Evolutionary conservation across 2,329 filamentous ascomycete genomes (phyloP), one percentile per base, ranked within the genome.

Genomic region (Ambrosiella xylebori): DNA sequence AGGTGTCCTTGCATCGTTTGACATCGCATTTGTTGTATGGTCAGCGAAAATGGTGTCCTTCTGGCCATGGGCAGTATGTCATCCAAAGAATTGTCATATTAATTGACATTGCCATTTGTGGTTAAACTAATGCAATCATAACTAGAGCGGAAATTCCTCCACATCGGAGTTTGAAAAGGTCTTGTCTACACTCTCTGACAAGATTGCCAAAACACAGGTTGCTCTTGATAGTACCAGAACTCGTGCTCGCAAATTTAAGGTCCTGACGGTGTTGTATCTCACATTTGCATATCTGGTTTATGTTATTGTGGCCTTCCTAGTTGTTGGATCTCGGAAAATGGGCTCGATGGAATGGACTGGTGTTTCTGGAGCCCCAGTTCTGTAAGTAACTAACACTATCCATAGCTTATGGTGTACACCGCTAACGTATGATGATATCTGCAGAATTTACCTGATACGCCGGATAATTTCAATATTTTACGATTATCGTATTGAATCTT

Each of bases 111-210:
- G 27, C 3, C 27, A 27, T 27, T 27, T 27, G 4, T 27, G 5
- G 27, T 27, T 27, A 27, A 27, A 4, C 27, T 27, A 27, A 27
- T 27, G 2, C 27, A 2, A 4, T 27, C 5, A 27, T 27, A 27
- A 27, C 27, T 27, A 27, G 27, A 27, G 3, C 27, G 27, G 27
- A 5, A 44, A 15, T 68, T 85, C 80, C 67, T 95, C 90, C 63
- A 85, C 93, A 35, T 90, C 89, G 56, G 87, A 85, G 3, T 98
- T 97, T 68, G 93, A 98, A 73, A 96, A 90, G 75, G 82, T 85
- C 1, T 82, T 98, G 37, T 87, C 88, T 8, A 77, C 81, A 27
- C 80, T 98, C 51, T 86, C 90, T 9, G 74, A 76, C 56, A 95
- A 93, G 72, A 96, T 98, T 69, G 76, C 84, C 45, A 78, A 81